phyloP scores from a whole-genome alignment of 2,329 filamentous ascomycete genomes.

The Thelonectria discophora region DNA sequence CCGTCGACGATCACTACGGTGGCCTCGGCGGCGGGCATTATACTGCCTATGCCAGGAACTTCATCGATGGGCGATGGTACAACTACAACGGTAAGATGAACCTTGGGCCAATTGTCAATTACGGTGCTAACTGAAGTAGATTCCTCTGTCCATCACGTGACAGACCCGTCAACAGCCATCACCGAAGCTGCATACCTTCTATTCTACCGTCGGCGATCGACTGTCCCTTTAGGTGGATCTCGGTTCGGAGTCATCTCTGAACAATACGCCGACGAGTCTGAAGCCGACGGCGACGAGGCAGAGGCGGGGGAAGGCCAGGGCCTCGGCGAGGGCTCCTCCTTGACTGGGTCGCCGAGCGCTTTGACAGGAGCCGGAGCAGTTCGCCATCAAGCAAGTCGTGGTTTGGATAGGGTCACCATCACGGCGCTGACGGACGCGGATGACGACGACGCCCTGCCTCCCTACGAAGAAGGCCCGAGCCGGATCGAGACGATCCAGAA shows the following conservation, averaged over 20 bases:
- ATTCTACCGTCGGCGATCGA: constrained; percentile 91
- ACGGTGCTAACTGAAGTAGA: constrained; percentile 66
- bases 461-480: constrained; percentile 42
- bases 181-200: constrained; percentile 87
- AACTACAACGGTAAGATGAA: constrained; percentile 85
- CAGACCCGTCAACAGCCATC: constrained; percentile 70
- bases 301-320: constrained; percentile 82
- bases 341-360: constrained; percentile 90
- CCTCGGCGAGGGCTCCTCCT: constrained; percentile 85
- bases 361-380: constrained; percentile 79
- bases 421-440: constrained; percentile 40
- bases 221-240: constrained; percentile 79
- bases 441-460: constrained; percentile 45
- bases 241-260: constrained; percentile 76
- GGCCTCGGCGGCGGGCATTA: constrained; percentile 95
- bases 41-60: constrained; percentile 93
- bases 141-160: constrained; percentile 72
- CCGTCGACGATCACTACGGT: constrained; percentile 94
- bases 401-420: constrained; percentile 57
- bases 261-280: constrained; percentile 62
- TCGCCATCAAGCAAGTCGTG: constrained; percentile 69
- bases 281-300: constrained; percentile 56
- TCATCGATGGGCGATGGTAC: constrained; percentile 89
- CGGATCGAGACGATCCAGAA: constrained; percentile 46
- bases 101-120: not conserved